Percentiles rank a stretch among this genome's conserved stretches.
These are phyloP conservation scores for Gossypium arboreum DNA, from an alignment of 345 rosid genomes.

Conservation along the genomic window DNA sequence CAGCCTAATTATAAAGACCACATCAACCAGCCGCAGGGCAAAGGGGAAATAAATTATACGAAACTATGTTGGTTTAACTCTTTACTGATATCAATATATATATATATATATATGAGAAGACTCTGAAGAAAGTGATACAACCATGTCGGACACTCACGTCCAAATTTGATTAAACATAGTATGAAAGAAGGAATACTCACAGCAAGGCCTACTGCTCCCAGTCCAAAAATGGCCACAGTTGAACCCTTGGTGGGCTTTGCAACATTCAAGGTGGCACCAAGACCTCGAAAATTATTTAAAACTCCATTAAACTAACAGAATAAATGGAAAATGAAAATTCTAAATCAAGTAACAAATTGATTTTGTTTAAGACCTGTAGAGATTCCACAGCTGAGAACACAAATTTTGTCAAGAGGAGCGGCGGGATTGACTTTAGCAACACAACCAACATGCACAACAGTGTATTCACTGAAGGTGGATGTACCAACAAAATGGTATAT, in stretches of 20 bases:
- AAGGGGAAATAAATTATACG: background rate
- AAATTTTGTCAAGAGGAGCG: conserved; percentile 43
- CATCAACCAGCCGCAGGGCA: background rate
- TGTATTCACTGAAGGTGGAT: conserved; percentile 40
- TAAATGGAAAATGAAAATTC: background rate
- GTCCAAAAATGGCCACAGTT: conserved; percentile 40
- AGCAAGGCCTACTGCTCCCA: conserved; percentile 43
- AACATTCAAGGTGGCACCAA: conserved; percentile 42
- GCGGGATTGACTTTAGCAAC: conserved; percentile 28
- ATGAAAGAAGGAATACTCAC: conserved; percentile 15
- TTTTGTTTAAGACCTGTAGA: conserved; percentile 30
- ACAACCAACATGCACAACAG: conserved; percentile 19
- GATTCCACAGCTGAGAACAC: conserved; percentile 37
- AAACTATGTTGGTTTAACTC: background rate
- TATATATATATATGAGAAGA: no score
- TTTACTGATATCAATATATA: no score
- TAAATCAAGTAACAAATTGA: background rate
- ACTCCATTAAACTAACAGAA: background rate
- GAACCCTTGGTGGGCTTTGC: conserved; percentile 36
- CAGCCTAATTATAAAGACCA: conserved; percentile 19
- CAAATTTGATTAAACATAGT: no score
- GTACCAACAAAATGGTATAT: conserved; percentile 42
- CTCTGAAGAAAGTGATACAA: no score
- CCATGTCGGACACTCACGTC: background rate
- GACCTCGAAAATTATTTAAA: conserved; percentile 15